Conservation (phyloP, 2,329 filamentous ascomycete genomes). For the Capronia epimyces region DNA sequence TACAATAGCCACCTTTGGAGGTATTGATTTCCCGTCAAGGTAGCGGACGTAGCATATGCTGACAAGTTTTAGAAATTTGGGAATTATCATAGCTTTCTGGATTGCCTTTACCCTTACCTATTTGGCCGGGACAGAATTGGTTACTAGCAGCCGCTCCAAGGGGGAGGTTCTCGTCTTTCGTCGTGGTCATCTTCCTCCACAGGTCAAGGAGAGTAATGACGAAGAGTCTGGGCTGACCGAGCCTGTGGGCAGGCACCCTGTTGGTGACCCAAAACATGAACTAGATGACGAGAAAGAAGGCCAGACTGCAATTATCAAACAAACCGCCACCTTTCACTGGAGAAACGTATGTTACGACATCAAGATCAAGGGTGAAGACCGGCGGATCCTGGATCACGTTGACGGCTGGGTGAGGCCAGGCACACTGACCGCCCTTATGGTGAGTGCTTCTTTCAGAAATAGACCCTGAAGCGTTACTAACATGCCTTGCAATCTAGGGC, state of each 20-base stretch:
- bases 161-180: conserved; percentile 72
- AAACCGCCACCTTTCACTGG: not conserved
- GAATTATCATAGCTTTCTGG: conserved; percentile 62
- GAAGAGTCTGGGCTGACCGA: not conserved
- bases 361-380: conserved; percentile 67
- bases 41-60: not conserved
- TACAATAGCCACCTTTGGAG: conserved; percentile 58
- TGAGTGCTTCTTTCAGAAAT: no score
- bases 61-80: conserved; percentile 53
- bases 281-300: conserved; percentile 30
- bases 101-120: conserved; percentile 58
- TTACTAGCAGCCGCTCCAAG: conserved; percentile 64
- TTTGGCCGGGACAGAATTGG: conserved; percentile 59
- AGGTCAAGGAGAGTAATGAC: conserved; percentile 50
- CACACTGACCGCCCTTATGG: conserved; percentile 79
- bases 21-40: no score
- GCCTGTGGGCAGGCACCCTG: conserved; percentile 50
- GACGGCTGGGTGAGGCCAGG: conserved; percentile 93
- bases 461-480: no score
- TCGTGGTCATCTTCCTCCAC: conserved; percentile 57
- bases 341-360: conserved; percentile 71
- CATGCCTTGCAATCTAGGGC: conserved; percentile 41
- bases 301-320: conserved; percentile 40
- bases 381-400: conserved; percentile 75
- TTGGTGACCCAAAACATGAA: no score